Evolutionary conservation across 2,329 filamentous ascomycete species (phyloP), one percentile per base, ranked within the genome.

Genomic region (Thelonectria discophora): DNA sequence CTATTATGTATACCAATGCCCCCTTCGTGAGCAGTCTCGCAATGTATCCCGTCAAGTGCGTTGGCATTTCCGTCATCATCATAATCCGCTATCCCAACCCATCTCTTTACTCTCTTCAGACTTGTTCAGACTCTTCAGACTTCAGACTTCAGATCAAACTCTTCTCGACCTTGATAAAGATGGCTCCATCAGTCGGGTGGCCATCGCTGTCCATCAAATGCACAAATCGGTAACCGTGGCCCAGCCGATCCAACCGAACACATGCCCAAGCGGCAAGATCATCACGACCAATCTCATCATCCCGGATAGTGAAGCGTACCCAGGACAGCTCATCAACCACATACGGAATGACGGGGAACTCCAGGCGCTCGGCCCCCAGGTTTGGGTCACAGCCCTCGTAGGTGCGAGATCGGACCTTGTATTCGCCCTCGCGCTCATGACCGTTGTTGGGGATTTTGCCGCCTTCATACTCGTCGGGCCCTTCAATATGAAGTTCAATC

Each of bases 251-350:
- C 20, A 98, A 85, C 40, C 93, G 85, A 69, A 97, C 89, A 72
- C 93, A 97, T 2, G 91, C 88, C 95, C 95, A 98, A 3, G 90
- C 93, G 11, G 93, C 90, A 58, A 97, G 77, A 61, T 90, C 86
- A 72, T 98, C 93, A 64, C 85, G 84, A 4, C 89, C 88, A 67
- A 94, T 86, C 76, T 94, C 90, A 68, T 97, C 90, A 74, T 98
- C 92, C 76, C 93, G 90, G 67, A 98, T 83, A 70, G 96, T 93
- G 81, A 98, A 92, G 71, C 90, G 84, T 55, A 93, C 82, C 79
- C 93, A 94, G 30, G 88, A 87, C 63, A 94, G 80, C 71, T 90
- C 86, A 54, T 90, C 86, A 9, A 91, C 82, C 1, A 92, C 81
- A 9, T 86, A 82, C 1, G 78, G 75, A 30, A 87, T 78, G 0